Base-by-base conservation (phyloP, 345 rosid species). In the Moricandia arvensis region DNA sequence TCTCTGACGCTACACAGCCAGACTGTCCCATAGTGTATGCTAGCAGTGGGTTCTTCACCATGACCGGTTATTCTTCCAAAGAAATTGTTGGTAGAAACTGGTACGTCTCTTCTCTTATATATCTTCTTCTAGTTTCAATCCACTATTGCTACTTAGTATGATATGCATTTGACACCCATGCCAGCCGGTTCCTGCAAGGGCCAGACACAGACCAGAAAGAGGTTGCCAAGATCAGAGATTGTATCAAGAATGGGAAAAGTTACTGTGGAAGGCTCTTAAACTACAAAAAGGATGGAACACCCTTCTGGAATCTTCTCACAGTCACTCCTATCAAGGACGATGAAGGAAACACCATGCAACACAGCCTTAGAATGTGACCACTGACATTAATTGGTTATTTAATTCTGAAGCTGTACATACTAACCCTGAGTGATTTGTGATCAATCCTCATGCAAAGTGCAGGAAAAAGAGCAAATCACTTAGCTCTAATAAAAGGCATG, bases 251-350 rank as follows among this genome's bases (percentile, higher is more conserved):
- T 35, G 96, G 97, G 31, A 85, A 57, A 49, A 89, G 90, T 83
- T 90, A 85, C 87, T 87, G 93, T 16, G 97, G 99, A 4, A 88
- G 97, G 87, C 92, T 95, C n/a, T 86, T 95, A 67, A 95, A 95
- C 82, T 95, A 95, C 87, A 92, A 95, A 85, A 95, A 90, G 73
- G 83, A 95, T 29, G 91, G 89, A 29, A 91, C 90, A 12, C 96
- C 99, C 51, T 95, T 95, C 81, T 92, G 99, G 99, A 95, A 95
- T 83, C 97, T 95, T 72, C 93, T 92, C 79, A 95, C 99, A 8
- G 53, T 95, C 80, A 95, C 92, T 60, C 97, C 96, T 33, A 92
- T 95, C 79, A 92, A 95, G 77, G 93, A 95, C 70, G 93, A 86
- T 37, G 57, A 63, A 11, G 99, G 97, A 41, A 91, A 86, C 47